These are phyloP conservation scores for Xylaria sp. DNA, from an alignment of 2,329 filamentous ascomycete genomes.

Conservation along the genomic window DNA sequence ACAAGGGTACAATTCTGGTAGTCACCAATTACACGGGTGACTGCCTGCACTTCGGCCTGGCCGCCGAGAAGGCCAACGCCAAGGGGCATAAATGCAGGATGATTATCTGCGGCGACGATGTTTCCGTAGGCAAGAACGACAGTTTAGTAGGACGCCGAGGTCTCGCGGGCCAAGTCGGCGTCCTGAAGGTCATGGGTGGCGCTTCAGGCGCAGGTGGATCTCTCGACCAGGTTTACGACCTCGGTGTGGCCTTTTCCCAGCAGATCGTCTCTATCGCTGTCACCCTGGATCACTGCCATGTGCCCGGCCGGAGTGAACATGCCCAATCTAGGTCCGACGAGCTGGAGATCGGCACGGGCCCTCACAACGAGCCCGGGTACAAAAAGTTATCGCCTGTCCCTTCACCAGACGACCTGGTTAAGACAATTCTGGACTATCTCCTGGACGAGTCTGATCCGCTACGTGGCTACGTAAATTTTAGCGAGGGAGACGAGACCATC, in stretches of 20 bases:
- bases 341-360: constrained; percentile 73
- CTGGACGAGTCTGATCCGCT: constrained; percentile 67
- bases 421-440: constrained; percentile 68
- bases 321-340: constrained; percentile 61
- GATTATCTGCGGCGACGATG: constrained; percentile 73
- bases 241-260: constrained; percentile 61
- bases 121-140: constrained; percentile 69
- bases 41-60: constrained; percentile 70
- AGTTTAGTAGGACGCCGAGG: constrained; percentile 71
- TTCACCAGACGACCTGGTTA: constrained; percentile 61
- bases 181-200: constrained; percentile 67
- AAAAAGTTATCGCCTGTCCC: constrained; percentile 65
- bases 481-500: constrained; percentile 59
- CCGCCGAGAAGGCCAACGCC: constrained; percentile 67
- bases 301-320: constrained; percentile 63
- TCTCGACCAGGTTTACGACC: constrained; percentile 61
- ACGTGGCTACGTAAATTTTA: constrained; percentile 62
- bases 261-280: constrained; percentile 68
- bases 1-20: constrained; percentile 67
- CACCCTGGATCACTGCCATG: constrained; percentile 70
- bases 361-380: constrained; percentile 74
- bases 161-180: constrained; percentile 69
- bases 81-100: constrained; percentile 65
- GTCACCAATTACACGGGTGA: constrained; percentile 75
- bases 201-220: constrained; percentile 60